Evolutionary conservation across 2,329 filamentous ascomycete species (phyloP).

Genomic region (Aspergillus hiratsukae): DNA sequence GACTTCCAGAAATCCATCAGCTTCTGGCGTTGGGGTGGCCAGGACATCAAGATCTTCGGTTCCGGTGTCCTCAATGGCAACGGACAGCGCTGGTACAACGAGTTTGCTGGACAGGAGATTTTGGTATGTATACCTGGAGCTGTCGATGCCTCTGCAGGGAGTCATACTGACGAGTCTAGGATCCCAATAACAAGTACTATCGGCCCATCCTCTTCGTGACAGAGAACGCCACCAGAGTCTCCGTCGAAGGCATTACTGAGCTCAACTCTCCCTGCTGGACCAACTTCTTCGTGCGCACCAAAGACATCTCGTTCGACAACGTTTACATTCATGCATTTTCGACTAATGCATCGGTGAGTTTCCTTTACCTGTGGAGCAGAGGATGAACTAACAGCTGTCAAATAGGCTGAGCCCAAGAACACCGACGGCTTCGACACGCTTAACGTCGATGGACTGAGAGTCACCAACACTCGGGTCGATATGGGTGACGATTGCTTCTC

Average conservation of each 20-base stretch:
- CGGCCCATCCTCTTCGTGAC: constrained; percentile 59
- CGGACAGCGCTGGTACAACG: constrained; percentile 50
- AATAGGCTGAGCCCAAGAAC: constrained; percentile 51
- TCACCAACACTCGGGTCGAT: constrained; percentile 50
- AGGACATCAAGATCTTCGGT: constrained; percentile 58
- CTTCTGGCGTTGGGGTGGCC: constrained; percentile 62
- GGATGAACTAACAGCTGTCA: background rate
- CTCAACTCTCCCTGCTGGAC: constrained; percentile 62
- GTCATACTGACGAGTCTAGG: constrained; percentile 19
- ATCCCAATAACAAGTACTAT: constrained; percentile 53
- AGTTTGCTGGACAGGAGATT: constrained; percentile 41
- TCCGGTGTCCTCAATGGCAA: constrained; percentile 55
- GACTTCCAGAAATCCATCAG: constrained; percentile 53
- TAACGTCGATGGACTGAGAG: constrained; percentile 52
- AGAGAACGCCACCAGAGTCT: constrained; percentile 56
- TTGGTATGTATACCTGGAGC: constrained; percentile 16
- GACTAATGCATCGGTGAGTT: constrained; percentile 38
- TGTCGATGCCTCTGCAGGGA: background rate
- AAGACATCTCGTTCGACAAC: constrained; percentile 52
- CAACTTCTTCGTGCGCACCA: constrained; percentile 57
- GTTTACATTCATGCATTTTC: constrained; percentile 53
- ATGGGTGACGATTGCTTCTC: constrained; percentile 60
- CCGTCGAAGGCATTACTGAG: constrained; percentile 55
- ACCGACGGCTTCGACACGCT: constrained; percentile 61
- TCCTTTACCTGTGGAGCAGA: background rate